phyloP scores from a whole-genome alignment of 2,329 filamentous ascomycete species.

The Beauveria scarabaeidicola region DNA sequence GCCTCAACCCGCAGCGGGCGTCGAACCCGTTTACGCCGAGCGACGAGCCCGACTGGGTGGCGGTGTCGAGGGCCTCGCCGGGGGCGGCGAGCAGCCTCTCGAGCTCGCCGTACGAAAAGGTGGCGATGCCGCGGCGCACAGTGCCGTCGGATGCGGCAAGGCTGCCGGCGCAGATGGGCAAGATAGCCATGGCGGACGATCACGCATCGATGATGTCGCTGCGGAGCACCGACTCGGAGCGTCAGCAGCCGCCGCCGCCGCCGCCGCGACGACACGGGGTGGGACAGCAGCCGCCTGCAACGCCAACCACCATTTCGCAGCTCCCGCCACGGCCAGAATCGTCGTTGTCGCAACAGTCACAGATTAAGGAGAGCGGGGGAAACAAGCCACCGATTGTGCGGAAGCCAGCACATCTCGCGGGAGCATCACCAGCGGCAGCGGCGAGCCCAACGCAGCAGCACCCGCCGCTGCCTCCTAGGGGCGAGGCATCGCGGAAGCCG shows the following conservation, averaged over 20 bases:
- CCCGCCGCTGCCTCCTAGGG: neutral
- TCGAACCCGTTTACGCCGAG: conserved; percentile 74
- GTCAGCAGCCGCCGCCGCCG: conserved; percentile 19
- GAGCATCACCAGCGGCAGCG: conserved; percentile 7
- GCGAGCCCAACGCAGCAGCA: conserved; percentile 18
- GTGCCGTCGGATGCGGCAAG: conserved; percentile 41
- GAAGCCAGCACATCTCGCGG: conserved; percentile 50
- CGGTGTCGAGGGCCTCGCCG: conserved; percentile 40
- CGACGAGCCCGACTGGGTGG: conserved; percentile 79
- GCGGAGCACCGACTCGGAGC: neutral
- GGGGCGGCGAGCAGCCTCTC: conserved; percentile 49
- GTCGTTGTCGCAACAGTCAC: conserved; percentile 22
- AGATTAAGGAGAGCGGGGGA: conserved; percentile 17
- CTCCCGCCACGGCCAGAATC: conserved; percentile 24
- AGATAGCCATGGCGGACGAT: conserved; percentile 34
- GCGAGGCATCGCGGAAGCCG: neutral
- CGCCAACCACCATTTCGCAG: conserved; percentile 23
- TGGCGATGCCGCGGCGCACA: conserved; percentile 43
- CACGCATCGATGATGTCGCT: neutral
- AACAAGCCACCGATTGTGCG: conserved; percentile 47
- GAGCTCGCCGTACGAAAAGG: conserved; percentile 51
- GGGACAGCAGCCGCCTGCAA: conserved; percentile 16
- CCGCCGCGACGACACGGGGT: conserved; percentile 19
- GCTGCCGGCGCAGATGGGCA: conserved; percentile 38
- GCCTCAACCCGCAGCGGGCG: conserved; percentile 64